Base-by-base conservation (phyloP, 2,329 filamentous ascomycete species). In the Grosmannia huntii region DNA sequence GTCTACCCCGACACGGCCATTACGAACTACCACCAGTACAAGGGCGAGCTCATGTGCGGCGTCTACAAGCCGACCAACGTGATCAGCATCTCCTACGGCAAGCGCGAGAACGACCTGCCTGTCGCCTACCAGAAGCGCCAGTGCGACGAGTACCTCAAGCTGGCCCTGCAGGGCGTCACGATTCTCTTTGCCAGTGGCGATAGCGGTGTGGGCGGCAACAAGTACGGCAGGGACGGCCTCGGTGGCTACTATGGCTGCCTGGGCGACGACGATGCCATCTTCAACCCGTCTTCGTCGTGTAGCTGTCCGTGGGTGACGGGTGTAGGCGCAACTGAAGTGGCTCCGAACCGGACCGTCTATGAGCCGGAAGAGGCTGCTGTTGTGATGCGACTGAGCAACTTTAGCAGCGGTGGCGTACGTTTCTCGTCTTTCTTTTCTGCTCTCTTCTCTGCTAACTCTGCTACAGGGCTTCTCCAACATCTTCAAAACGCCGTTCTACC, bases 11-110 rank as follows among this genome's bases (percentile, higher is more conserved):
- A 41, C 38, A 41, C 25, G 21, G 63, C 0, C 73, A 71, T 28
- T 76, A 75, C 19, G 16, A 25, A 2, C 0, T 5, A n/a, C 10
- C 12, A 41, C 1, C 52, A 16, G 1, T 81, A 79, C 66, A 74
- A 75, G 58, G 75, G 75, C 11, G 56, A 67, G 55, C 65, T 70
- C 11, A 63, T 65, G 60, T 71, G 66, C 62, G 68, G 67, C 53
- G 62, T 62, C 7, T 67, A 66, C 69, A 72, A 75, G 62, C 75
- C 78, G 2, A 77, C 79, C 5, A 79, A 80, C 60, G 78, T 82
- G 9, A 73, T 81, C 58, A 75, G 73, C 25, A 77, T 83, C 60
- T 79, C 75, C 0, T 81, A 82, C 64, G 78, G 78, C 41, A 75
- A 75, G 36, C 71, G 75, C 41, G 80, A 84, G 66, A 67, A 69